Conservation (phyloP, 2,329 filamentous ascomycete genomes). For the Arthroderma sp. region DNA sequence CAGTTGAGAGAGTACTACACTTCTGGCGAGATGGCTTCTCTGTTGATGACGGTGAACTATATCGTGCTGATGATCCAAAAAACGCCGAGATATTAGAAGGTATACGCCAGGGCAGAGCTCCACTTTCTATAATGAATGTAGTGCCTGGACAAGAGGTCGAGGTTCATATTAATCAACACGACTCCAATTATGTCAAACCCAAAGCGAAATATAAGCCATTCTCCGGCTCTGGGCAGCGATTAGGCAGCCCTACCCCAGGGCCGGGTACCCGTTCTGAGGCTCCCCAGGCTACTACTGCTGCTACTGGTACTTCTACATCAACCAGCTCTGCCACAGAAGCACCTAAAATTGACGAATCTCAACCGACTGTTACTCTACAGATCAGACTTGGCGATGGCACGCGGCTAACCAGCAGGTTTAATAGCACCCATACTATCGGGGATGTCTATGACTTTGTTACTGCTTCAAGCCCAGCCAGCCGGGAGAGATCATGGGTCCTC, state of each 20-base stretch:
- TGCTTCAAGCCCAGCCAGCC: slow-evolving; percentile 37
- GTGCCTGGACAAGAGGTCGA: slow-evolving; percentile 51
- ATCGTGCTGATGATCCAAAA: slow-evolving; percentile 48
- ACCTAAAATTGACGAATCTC: slow-evolving; percentile 43
- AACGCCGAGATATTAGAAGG: slow-evolving; percentile 49
- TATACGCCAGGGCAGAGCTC: slow-evolving; percentile 51
- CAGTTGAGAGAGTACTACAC: slow-evolving; percentile 46
- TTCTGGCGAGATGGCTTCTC: slow-evolving; percentile 55
- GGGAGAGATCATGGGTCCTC: slow-evolving; percentile 41
- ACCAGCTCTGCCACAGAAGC: slow-evolving; percentile 20
- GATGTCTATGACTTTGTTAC: slow-evolving; percentile 51
- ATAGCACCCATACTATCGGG: slow-evolving; percentile 51
- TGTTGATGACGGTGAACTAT: slow-evolving; percentile 52
- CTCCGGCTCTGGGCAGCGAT: slow-evolving; percentile 44
- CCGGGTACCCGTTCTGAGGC: slow-evolving; percentile 25
- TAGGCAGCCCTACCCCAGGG: slow-evolving; percentile 52
- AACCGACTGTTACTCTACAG: slow-evolving; percentile 46
- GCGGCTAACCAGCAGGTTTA: slow-evolving; percentile 48
- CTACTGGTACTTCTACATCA: slow-evolving; percentile 12
- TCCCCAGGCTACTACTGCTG: slow-evolving; percentile 16
- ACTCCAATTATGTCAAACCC: slow-evolving; percentile 49
- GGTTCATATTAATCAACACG: slow-evolving; percentile 51
- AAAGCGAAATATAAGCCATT: slow-evolving; percentile 55
- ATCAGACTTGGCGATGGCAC: slow-evolving; percentile 52
- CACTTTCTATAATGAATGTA: slow-evolving; percentile 50